Conservation (phyloP, 306 rosid species). For the Quercus ilex region DNA sequence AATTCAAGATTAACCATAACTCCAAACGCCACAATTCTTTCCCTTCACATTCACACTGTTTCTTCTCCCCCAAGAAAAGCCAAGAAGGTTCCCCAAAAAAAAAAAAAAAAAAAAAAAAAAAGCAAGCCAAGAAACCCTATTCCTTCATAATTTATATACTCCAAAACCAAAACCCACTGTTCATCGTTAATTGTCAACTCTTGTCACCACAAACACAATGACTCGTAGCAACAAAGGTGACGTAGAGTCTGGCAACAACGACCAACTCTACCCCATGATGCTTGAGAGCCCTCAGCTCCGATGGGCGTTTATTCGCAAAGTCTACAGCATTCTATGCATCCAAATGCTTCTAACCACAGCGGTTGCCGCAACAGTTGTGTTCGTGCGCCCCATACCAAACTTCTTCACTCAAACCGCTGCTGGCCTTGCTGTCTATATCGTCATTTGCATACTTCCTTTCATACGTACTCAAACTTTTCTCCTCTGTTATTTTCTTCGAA, state of each 20-base stretch:
- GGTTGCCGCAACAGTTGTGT: constrained; percentile 16
- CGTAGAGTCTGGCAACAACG: not conserved
- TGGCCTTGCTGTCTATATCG: constrained; percentile 8
- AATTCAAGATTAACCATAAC: too few relatives aligned
- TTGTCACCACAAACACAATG: not conserved
- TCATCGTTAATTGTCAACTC: not conserved
- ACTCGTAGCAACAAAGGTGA: constrained; percentile 8
- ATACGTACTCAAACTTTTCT: not conserved
- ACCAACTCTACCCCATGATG: constrained; percentile 14
- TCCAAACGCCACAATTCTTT: too few relatives aligned
- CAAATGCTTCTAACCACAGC: constrained; percentile 33
- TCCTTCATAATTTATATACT: too few relatives aligned
- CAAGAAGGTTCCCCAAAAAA: too few relatives aligned
- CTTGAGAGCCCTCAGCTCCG: constrained; percentile 37
- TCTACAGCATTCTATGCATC: constrained; percentile 28
- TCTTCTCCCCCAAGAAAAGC: too few relatives aligned
- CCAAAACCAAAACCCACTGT: not conserved
- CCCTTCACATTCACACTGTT: too few relatives aligned
- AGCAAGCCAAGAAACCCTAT: too few relatives aligned
- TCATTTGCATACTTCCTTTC: constrained; percentile 2
- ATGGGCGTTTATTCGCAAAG: constrained; percentile 41
- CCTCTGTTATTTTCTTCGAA: not conserved
- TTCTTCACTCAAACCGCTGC: constrained; percentile 20
- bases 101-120: too few relatives aligned
- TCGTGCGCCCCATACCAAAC: not conserved